Evolutionary conservation across 2,329 filamentous ascomycete species (phyloP), one percentile per base, ranked within the genome.

Genomic region (Venturia effusa): DNA sequence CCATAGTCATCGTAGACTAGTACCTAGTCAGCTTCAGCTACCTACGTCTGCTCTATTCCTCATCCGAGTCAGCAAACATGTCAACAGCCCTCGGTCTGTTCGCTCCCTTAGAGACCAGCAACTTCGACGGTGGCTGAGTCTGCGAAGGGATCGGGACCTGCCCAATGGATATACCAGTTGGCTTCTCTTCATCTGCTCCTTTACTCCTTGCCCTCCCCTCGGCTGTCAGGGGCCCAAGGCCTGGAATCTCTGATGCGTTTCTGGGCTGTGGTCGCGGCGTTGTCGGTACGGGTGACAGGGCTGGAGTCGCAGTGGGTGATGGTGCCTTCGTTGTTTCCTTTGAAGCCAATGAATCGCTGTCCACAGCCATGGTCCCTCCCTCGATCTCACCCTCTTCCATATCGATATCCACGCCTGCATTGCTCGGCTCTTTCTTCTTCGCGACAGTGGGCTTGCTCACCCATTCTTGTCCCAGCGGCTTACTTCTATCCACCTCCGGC

Each of bases 401-500:
- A 24, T 37, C 40, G 8, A 60, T 27, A 51, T 32, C 54, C 54
- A 48, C 43, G 37, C 10, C 15, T 13, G 24, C 24, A 37, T 32
- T 17, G 34, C n/a, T 66, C 57, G 19, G 27, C 48, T 57, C 51
- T 57, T 57, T 57, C 30, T 34, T 34, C 51, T 57, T 39, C 27
- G 6, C 51, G 7, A 37, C 27, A 17, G 32, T 57, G 5, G 51
- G 51, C 13, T 68, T 40, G 61, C 30, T 27, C 60, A 32, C 34
- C 61, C 70, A 67, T 61, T 74, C 69, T 65, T 69, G 22, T 51
- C 55, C 64, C 61, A 61, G 32, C 32, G 40, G 70, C 78, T 69
- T 78, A 77, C 69, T 69, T 61, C 68, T 68, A n/a, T 79, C 80
- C 51, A 73, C 75, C 13, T 57, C 51, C 27, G 51, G 51, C 51